Evolutionary conservation across 495 filamentous ascomycete species (phyloP).

Genomic region (Penicillium lividum): DNA sequence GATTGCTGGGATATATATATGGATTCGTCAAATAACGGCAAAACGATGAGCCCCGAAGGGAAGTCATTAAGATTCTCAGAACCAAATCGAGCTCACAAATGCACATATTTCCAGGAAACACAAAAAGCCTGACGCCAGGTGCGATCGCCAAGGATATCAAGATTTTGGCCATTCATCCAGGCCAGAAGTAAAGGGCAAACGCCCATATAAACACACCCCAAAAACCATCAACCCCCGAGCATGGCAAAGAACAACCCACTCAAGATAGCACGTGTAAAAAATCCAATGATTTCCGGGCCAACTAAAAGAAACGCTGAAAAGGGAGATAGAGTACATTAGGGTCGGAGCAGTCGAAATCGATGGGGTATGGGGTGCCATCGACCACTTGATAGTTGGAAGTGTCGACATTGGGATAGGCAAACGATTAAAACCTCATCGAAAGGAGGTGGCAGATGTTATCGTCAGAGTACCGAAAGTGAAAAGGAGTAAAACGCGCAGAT

Average conservation of each 20-base stretch:
- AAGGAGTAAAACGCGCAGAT: neutral
- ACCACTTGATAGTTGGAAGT: constrained; percentile 10
- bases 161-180: constrained; percentile 22
- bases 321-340: constrained; percentile 38
- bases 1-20: constrained; percentile 24
- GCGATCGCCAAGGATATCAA: constrained; percentile 50
- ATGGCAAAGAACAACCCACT: constrained; percentile 13
- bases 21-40: constrained; percentile 34
- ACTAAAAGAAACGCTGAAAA: constrained; percentile 37
- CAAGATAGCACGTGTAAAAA: constrained; percentile 11
- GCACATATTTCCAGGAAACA: constrained; percentile 25
- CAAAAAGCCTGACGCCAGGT: constrained; percentile 36
- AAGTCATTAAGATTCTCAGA: constrained; percentile 21
- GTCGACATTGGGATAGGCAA: constrained; percentile 11
- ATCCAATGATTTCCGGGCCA: constrained; percentile 23
- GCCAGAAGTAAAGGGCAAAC: constrained; percentile 20
- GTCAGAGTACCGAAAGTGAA: constrained; percentile 25
- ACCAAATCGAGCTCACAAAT: constrained; percentile 18
- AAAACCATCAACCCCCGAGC: constrained; percentile 29
- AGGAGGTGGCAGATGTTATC: constrained; percentile 19
- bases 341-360: constrained; percentile 21
- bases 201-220: constrained; percentile 18
- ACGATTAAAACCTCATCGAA: constrained; percentile 25
- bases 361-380: constrained; percentile 14
- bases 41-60: constrained; percentile 20